Evolutionary conservation across 2,329 filamentous ascomycete species (phyloP).

Genomic region (Fusarium virguliforme): DNA sequence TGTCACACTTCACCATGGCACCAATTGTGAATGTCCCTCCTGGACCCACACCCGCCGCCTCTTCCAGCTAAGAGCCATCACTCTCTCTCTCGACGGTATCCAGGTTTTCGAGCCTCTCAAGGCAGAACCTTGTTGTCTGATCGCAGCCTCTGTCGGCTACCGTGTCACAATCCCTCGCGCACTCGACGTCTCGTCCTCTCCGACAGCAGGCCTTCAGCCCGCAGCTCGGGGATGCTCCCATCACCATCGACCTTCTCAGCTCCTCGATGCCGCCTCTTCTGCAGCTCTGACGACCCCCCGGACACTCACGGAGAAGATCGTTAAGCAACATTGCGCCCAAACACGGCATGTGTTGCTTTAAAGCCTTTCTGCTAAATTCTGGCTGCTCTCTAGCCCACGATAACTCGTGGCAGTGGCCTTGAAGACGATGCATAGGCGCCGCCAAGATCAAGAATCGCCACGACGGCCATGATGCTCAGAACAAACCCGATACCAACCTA

Average conservation of each 20-base stretch:
- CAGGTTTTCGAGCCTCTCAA: conserved; percentile 1
- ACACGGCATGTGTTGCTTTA: conserved; percentile 1
- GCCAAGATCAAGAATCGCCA: not conserved
- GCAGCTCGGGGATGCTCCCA: conserved; percentile 69
- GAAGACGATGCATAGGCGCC: not conserved
- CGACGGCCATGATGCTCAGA: conserved; percentile 88
- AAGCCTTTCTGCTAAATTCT: not conserved
- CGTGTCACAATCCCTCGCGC: conserved; percentile 18
- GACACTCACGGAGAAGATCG: conserved; percentile 93
- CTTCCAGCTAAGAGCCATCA: conserved; percentile 6
- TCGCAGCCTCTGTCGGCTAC: conserved; percentile 7
- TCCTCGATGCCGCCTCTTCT: conserved; percentile 57
- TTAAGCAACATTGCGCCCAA: conserved; percentile 57
- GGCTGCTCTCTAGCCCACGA: not conserved
- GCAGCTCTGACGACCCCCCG: conserved; percentile 66
- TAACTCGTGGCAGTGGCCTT: not conserved
- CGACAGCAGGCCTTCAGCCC: conserved; percentile 74
- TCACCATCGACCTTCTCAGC: conserved; percentile 69
- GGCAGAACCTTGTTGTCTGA: not conserved
- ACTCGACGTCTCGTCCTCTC: conserved; percentile 31
- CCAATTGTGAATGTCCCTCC: conserved; percentile 7
- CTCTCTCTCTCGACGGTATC: conserved; percentile 4
- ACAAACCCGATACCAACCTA: conserved; percentile 63
- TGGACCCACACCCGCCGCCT: conserved; percentile 1
- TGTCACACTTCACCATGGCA: conserved; percentile 4